A percentile compares a stretch with the other conserved stretches of the same genome.
phyloP scores from a whole-genome alignment of 1,139 yeast genomes.

The Nakaseomyces sp. region DNA sequence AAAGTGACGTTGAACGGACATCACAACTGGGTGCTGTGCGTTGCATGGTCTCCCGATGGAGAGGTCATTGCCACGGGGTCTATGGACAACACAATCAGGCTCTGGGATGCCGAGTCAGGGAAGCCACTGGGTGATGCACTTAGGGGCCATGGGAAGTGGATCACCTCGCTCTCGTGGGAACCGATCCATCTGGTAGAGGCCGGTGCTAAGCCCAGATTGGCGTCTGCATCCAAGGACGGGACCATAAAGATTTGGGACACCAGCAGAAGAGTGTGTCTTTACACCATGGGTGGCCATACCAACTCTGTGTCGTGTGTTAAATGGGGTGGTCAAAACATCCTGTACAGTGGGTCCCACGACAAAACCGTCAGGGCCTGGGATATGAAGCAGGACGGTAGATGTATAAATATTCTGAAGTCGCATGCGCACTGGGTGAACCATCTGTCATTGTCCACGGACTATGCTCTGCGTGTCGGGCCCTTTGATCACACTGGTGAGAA shows the following conservation, averaged over 20 bases:
- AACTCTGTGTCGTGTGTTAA: slow-evolving; percentile 86
- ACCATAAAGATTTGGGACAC: slow-evolving; percentile 88
- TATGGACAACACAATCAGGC: slow-evolving; percentile 80
- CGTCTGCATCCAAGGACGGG: slow-evolving; percentile 87
- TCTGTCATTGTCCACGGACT: slow-evolving; percentile 82
- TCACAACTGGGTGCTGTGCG: slow-evolving; percentile 88
- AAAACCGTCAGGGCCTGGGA: slow-evolving; percentile 94
- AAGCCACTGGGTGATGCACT: slow-evolving; percentile 64
- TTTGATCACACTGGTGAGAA: slow-evolving; percentile 45
- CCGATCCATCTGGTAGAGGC: slow-evolving; percentile 73
- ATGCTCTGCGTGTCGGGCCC: slow-evolving; percentile 76
- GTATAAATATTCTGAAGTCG: slow-evolving; percentile 69
- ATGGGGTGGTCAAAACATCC: slow-evolving; percentile 87
- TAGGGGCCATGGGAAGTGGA: slow-evolving; percentile 81
- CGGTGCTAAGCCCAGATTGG: slow-evolving; percentile 63
- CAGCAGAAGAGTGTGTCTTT: slow-evolving; percentile 53
- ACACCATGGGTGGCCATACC: slow-evolving; percentile 81
- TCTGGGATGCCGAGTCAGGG: slow-evolving; percentile 82
- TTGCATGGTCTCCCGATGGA: slow-evolving; percentile 92
- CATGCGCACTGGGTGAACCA: slow-evolving; percentile 99
- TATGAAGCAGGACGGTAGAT: slow-evolving; percentile 57
- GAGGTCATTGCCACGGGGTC: slow-evolving; percentile 89
- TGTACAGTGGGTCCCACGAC: slow-evolving; percentile 91
- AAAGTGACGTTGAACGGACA: slow-evolving; percentile 75
- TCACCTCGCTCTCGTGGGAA: slow-evolving; percentile 87